These are phyloP conservation scores for Juncus effusus DNA, from an alignment of 176 grass and related monocot genomes.

Conservation along the genomic window DNA sequence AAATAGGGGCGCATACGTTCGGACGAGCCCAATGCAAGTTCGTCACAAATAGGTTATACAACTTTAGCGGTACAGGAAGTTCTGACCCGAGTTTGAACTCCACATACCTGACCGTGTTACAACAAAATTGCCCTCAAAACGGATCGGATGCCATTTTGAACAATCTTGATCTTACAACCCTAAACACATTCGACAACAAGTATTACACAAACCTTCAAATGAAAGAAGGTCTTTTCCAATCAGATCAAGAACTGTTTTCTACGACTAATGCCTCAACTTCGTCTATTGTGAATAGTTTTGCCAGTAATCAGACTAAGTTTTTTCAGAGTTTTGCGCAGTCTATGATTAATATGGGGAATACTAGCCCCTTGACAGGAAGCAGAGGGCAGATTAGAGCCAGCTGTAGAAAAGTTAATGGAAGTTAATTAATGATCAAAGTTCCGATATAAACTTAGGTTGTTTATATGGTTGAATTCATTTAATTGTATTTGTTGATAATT, in stretches of 20 bases:
- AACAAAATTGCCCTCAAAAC: conserved; percentile 41
- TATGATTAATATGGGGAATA: conserved; percentile 88
- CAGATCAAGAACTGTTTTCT: conserved; percentile 76
- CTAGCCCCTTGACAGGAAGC: conserved; percentile 43
- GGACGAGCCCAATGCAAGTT: conserved; percentile 58
- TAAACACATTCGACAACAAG: conserved; percentile 59
- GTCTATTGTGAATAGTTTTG: conserved; percentile 38
- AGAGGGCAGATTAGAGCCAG: conserved; percentile 55
- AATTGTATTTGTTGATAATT: too few species aligned
- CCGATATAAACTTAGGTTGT: too few species aligned
- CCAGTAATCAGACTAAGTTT: conserved; percentile 52
- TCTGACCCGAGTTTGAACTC: conserved; percentile 57
- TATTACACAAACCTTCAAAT: conserved; percentile 60
- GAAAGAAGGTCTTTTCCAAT: conserved; percentile 52
- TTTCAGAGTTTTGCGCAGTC: conserved; percentile 57
- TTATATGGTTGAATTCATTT: too few species aligned
- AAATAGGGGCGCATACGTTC: conserved; percentile 77
- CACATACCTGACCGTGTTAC: conserved; percentile 43
- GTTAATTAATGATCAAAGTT: conserved; percentile 13
- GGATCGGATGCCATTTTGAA: conserved; percentile 41
- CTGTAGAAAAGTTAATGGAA: conserved; percentile 55
- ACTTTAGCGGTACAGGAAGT: conserved; percentile 42
- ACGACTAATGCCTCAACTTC: conserved; percentile 40
- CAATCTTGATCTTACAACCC: conserved; percentile 60
- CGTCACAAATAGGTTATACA: conserved; percentile 60